Evolutionary conservation across 148 eudicot genomes (phyloP).

Genomic region (Vaccinium darrowii): DNA sequence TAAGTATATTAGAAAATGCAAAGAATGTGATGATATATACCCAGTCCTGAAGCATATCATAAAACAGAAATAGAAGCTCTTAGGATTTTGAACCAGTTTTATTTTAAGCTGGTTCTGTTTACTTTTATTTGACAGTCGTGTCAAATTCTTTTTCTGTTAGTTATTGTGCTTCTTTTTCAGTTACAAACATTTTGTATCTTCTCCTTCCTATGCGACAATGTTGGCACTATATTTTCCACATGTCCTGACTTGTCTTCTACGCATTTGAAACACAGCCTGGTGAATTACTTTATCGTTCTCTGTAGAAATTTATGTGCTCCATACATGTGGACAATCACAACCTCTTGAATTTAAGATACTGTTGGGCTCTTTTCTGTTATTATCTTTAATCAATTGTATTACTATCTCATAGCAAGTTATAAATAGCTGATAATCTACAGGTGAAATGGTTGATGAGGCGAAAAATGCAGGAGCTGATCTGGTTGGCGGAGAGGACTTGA

Average conservation of each 20-base stretch:
- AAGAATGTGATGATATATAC: background rate
- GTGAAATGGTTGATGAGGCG: conserved; percentile 93
- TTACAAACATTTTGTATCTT: background rate
- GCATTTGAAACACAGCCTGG: background rate
- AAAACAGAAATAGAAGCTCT: background rate
- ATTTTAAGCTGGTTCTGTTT: background rate
- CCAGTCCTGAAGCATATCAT: background rate
- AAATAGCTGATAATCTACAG: conserved; percentile 34
- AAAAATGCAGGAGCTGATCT: conserved; percentile 95
- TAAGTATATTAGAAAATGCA: background rate
- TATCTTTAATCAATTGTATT: background rate
- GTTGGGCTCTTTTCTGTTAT: background rate
- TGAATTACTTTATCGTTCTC: background rate
- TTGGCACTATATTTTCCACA: background rate
- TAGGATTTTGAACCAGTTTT: background rate
- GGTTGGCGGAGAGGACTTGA: conserved; percentile 95
- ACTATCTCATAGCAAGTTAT: conserved; percentile 8
- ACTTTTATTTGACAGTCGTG: background rate
- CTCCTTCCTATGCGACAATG: background rate
- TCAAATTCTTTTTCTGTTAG: background rate
- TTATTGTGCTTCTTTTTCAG: background rate
- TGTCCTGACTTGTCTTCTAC: background rate
- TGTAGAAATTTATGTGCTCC: background rate
- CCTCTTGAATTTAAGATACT: background rate
- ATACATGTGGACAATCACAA: background rate